Percentiles rank a stretch among this genome's conserved stretches.
phyloP scores from a whole-genome alignment of 2,329 filamentous ascomycete genomes.

The Uncinocarpus reesii region DNA sequence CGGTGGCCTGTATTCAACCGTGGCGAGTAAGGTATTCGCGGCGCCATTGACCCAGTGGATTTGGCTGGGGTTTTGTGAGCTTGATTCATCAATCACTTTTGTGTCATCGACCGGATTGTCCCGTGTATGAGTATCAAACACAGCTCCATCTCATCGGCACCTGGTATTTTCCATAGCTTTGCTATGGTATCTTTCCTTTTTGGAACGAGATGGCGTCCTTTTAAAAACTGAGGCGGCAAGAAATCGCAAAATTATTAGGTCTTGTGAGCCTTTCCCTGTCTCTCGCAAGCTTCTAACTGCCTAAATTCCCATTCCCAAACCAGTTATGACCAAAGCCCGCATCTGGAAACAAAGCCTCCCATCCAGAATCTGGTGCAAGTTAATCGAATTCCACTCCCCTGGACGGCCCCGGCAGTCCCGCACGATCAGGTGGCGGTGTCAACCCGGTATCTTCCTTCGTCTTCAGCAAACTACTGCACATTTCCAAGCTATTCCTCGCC shows the following conservation, averaged over 20 bases:
- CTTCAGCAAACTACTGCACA: conserved; percentile 14
- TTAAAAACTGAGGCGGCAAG: too few species aligned
- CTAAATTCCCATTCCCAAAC: too few species aligned
- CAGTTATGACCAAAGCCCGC: background rate
- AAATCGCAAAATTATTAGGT: too few species aligned
- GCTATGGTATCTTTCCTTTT: conserved; percentile 21
- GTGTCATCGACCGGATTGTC: conserved; percentile 13
- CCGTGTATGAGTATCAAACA: conserved; percentile 20
- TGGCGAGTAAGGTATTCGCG: conserved; percentile 4
- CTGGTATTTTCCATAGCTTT: conserved; percentile 18
- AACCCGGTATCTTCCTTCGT: conserved; percentile 16
- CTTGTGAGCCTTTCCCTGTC: too few species aligned
- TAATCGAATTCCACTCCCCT: background rate
- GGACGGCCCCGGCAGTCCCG: background rate
- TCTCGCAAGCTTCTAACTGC: too few species aligned
- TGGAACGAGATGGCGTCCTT: too few species aligned
- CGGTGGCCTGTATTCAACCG: conserved; percentile 20
- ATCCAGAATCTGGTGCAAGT: background rate
- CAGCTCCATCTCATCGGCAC: conserved; percentile 18
- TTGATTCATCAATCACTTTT: conserved; percentile 3
- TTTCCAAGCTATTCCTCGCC: conserved; percentile 18
- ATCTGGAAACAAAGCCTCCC: background rate
- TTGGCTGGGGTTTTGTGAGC: conserved; percentile 11
- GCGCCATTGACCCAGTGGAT: conserved; percentile 8
- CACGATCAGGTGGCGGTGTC: background rate